Base-by-base conservation (phyloP, 257 asterid species). In the Nicotiana otophora region DNA sequence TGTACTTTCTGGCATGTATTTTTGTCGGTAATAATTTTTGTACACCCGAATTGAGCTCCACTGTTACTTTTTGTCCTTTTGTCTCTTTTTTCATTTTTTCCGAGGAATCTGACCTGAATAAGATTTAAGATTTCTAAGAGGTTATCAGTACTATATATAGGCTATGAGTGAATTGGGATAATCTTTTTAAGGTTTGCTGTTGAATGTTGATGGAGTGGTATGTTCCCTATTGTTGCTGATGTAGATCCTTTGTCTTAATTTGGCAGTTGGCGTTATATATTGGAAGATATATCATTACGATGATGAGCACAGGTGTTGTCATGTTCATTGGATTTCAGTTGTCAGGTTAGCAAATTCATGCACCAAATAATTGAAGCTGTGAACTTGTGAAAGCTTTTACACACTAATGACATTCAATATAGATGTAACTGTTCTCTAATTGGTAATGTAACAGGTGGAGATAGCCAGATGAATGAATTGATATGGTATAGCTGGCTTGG, bases 401-500 rank as follows among this genome's bases (percentile, higher is more conserved):
- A 55, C 36, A n/a, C 39, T 30, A n/a, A 65, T 65, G 23, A 66
- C 74, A 33, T 66, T 46, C 15, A 67, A 23, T 16, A 46, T 72
- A 46, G 39, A 14, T 64, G 30, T 46, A 36, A 5, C 54, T n/a
- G 39, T 72, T 60, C 15, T 67, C 81, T 62, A 79, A 77, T 70
- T 60, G 58, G 62, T 48, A 36, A 5, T 70, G 54, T 66, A 88
- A 33, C 83, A 96, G 99, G 97, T 62, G 98, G 98, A 70, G 98
- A 96, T 90, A 92, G 89, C 23, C 98, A 92, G 86, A 94, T 96
- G 98, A 91, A 90, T 83, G 95, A 87, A n/a, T 85, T 94, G 86
- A 88, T 96, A 83, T 94, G 99, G 99, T 94, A 94, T 77, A 96
- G 99, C 83, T 96, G 99, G 99, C 93, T 96, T 30, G 98, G 98